Evolutionary conservation across 768 basidiomycete genomes (phyloP), one percentile per base, ranked within the genome.

Genomic region (Boletus tomentosulus): DNA sequence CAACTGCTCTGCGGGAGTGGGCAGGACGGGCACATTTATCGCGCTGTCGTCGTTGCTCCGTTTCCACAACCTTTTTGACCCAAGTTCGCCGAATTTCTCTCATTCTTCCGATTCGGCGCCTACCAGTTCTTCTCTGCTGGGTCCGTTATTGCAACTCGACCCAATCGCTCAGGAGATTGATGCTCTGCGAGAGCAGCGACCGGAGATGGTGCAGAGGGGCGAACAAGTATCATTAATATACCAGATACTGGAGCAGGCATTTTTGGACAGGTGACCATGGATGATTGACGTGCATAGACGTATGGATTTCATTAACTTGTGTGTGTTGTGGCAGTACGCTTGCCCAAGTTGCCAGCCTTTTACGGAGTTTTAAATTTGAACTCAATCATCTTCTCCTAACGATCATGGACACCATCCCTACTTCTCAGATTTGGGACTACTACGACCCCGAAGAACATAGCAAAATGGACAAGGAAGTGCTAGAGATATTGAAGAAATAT

Each of bases 1-100:
- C 30, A 83, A 88, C 57, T 95, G 92, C 65, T 92, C 90, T 27
- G 92, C 93, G 1, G 92, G 92, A 4, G 78, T 94, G 54, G 92
- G 92, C 3, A 80, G 92, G 34, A 92, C 92, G 4, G 92, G 92
- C 16, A 81, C 91, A 6, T 92, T 92, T 71, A 88, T 95, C 64
- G 83, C 88, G 0, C 65, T 92, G 38, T 83, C 83, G 9, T 93
- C 91, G 12, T 73, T 94, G 35, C 75, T 93, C n/a, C 87, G 90
- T 28, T 67, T 75, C 31, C 69, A 81, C 56, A 77, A 74, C 30
- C 73, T 85, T 51, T 73, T 81, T 24, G 62, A 73, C 28, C 4
- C 59, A 46, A 48, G 53, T 63, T 52, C 65, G 55, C 9, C 60
- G 49, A 27, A 67, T 69, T 62, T 69, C 30, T 19, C 19, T 19